A percentile compares a stretch with the other conserved stretches of the same genome.
Conservation (phyloP, 768 basidiomycete species). For the Suillus discolor region DNA sequence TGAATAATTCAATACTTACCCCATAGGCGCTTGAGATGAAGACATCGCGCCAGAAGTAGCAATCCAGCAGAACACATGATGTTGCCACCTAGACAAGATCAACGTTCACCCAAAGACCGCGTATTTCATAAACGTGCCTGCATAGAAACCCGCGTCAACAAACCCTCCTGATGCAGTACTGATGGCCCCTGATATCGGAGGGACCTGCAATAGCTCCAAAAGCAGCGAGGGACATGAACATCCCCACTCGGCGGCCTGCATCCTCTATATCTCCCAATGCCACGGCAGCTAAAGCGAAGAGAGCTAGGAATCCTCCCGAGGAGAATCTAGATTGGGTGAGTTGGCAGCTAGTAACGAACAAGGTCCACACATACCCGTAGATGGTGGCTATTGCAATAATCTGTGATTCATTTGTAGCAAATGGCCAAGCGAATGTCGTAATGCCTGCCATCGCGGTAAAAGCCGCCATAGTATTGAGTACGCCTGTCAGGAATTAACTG, state of each 20-base stretch:
- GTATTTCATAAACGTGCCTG: constrained; percentile 27
- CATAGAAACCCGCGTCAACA: constrained; percentile 39
- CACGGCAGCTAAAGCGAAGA: constrained; percentile 59
- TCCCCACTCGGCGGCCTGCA: constrained; percentile 65
- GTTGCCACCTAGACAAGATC: constrained; percentile 32
- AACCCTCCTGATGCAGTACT: constrained; percentile 52
- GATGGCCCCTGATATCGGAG: constrained; percentile 77
- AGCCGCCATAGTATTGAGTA: constrained; percentile 70
- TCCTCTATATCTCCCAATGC: constrained; percentile 61
- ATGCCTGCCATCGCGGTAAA: constrained; percentile 57
- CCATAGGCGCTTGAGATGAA: constrained; percentile 41
- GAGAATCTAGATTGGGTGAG: constrained; percentile 43
- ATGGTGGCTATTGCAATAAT: constrained; percentile 57
- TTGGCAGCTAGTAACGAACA: not conserved
- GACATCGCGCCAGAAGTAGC: constrained; percentile 41
- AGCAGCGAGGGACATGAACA: constrained; percentile 61
- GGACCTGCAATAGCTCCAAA: constrained; percentile 69
- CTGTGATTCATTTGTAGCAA: constrained; percentile 43
- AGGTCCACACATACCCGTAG: constrained; percentile 55
- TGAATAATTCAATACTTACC: constrained; percentile 41
- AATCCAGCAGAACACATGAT: constrained; percentile 45
- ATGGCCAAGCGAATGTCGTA: constrained; percentile 75
- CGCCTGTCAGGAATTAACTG: constrained; percentile 41
- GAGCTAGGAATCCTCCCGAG: constrained; percentile 62
- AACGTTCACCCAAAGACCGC: not conserved